A percentile compares a stretch with the other conserved stretches of the same genome.
These are phyloP conservation scores for Phaeophleospora eucalypticola DNA, from an alignment of 2,329 filamentous ascomycete genomes.

Conservation along the genomic window DNA sequence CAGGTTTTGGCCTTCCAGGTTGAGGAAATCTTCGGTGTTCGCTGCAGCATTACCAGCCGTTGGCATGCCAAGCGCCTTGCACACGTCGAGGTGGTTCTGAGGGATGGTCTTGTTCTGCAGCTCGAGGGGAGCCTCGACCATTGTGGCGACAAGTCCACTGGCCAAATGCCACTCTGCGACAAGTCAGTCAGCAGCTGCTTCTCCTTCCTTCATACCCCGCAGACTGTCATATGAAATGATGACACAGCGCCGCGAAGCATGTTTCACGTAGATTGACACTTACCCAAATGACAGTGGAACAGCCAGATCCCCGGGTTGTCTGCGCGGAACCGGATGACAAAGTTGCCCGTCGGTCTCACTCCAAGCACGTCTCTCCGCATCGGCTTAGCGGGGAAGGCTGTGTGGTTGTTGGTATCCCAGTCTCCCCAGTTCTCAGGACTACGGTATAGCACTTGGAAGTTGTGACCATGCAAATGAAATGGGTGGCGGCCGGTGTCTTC, in stretches of 20 bases:
- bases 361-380: slow-evolving; percentile 54
- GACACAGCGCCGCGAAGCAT: too few relatives aligned
- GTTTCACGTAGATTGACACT: slow-evolving; percentile 1
- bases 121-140: slow-evolving; percentile 51
- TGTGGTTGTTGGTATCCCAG: slow-evolving; percentile 34
- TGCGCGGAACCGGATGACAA: slow-evolving; percentile 53
- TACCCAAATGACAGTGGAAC: slow-evolving; percentile 41
- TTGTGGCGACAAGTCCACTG: slow-evolving; percentile 49
- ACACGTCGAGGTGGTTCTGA: slow-evolving; percentile 57
- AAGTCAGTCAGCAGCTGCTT: slow-evolving; percentile 5
- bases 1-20: slow-evolving; percentile 59
- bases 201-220: too few relatives aligned
- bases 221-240: too few relatives aligned
- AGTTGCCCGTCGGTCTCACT: slow-evolving; percentile 51
- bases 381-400: slow-evolving; percentile 36
- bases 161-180: slow-evolving; percentile 49
- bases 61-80: slow-evolving; percentile 47
- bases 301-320: slow-evolving; percentile 39
- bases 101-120: slow-evolving; percentile 63
- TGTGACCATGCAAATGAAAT: slow-evolving; percentile 72
- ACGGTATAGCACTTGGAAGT: slow-evolving; percentile 59
- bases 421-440: slow-evolving; percentile 31
- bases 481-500: slow-evolving; percentile 67
- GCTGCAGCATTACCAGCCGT: slow-evolving; percentile 69
- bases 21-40: slow-evolving; percentile 60